These are phyloP conservation scores for Viola pubescens DNA, from an alignment of 441 rosid species.

Conservation along the genomic window DNA sequence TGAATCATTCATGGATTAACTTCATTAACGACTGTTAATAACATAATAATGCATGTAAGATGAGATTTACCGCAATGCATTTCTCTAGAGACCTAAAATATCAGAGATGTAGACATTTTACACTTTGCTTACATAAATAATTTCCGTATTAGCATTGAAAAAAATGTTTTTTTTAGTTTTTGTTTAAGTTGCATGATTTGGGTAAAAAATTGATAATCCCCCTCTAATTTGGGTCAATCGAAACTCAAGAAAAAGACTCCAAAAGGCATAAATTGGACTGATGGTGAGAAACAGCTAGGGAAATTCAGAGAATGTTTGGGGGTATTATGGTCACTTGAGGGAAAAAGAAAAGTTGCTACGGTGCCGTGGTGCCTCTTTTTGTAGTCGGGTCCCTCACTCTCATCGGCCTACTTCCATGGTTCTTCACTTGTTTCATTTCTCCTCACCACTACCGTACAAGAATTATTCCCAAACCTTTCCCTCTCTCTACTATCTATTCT, in stretches of 20 bases:
- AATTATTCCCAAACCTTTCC: slow-evolving; percentile 11
- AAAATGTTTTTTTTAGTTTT: background rate
- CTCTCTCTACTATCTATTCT: slow-evolving; percentile 9
- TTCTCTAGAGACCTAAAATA: background rate
- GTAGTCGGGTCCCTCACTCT: background rate
- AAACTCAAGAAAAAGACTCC: too few relatives aligned
- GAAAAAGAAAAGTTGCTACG: background rate
- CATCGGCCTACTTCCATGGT: background rate
- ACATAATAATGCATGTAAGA: background rate
- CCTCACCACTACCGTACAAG: slow-evolving; percentile 15
- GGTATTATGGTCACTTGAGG: slow-evolving; percentile 8
- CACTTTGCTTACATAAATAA: too few relatives aligned
- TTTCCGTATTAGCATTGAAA: background rate
- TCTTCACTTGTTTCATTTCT: background rate
- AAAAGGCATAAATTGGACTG: background rate
- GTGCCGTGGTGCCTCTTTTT: background rate
- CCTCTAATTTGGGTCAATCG: too few relatives aligned
- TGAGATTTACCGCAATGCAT: background rate
- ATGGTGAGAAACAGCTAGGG: background rate
- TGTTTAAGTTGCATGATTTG: too few relatives aligned
- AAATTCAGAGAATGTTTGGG: background rate
- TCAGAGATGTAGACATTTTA: background rate
- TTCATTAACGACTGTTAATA: background rate
- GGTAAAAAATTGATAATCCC: too few relatives aligned
- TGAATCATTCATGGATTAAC: background rate